phyloP scores from a whole-genome alignment of 345 rosid genomes.

The Sonneratia caseolaris region DNA sequence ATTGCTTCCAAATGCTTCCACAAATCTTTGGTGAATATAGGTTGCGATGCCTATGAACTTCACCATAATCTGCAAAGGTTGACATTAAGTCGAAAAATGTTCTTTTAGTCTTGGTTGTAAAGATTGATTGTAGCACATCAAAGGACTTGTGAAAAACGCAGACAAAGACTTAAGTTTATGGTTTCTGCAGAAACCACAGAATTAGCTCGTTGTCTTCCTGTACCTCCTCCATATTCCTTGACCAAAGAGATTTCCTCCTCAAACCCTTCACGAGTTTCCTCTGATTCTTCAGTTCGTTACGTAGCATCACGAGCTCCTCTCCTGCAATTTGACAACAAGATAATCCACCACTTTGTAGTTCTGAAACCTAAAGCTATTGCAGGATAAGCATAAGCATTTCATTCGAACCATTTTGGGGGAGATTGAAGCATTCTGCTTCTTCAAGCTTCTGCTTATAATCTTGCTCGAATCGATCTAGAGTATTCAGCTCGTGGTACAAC shows the following conservation, averaged over 20 bases:
- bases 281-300: conserved; percentile 60
- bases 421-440: conserved; percentile 45
- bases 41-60: conserved; percentile 60
- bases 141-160: neutral
- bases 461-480: conserved; percentile 59
- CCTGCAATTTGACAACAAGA: conserved; percentile 31
- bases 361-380: neutral
- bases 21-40: conserved; percentile 49
- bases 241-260: conserved; percentile 89
- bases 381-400: neutral
- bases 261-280: conserved; percentile 59
- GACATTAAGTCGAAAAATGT: neutral
- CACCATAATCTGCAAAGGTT: conserved; percentile 43
- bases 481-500: conserved; percentile 57
- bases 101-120: no score
- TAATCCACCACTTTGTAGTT: neutral
- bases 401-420: conserved; percentile 41
- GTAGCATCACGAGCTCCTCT: conserved; percentile 51
- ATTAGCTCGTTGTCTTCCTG: no score
- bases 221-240: conserved; percentile 75
- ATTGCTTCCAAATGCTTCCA: conserved; percentile 60
- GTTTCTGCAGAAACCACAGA: neutral
- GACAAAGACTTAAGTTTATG: no score
- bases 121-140: neutral
- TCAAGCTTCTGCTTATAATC: conserved; percentile 42